phyloP scores from a whole-genome alignment of 495 filamentous ascomycete species.

The Neurospora tetraspora region DNA sequence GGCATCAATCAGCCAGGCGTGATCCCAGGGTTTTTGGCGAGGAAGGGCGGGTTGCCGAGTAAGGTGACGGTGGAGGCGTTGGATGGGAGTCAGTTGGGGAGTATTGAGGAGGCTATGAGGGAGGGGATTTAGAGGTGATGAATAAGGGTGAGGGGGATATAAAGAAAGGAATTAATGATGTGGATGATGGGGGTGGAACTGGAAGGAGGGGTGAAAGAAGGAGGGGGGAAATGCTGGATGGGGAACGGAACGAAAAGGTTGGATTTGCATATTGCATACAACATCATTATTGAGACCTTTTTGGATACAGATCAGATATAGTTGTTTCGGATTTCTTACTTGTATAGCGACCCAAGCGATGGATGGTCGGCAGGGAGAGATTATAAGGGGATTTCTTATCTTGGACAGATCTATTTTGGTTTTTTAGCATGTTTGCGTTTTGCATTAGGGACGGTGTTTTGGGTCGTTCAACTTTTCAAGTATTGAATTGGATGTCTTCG shows the following conservation, averaged over 20 bases:
- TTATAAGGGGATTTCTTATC: background rate
- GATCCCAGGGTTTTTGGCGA: constrained; percentile 41
- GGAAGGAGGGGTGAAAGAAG: background rate
- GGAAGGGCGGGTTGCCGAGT: constrained; percentile 28
- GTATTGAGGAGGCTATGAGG: constrained; percentile 28
- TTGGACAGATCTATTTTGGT: background rate
- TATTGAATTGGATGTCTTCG: background rate
- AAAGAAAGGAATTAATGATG: constrained; percentile 1
- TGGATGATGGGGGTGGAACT: background rate
- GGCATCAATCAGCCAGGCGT: constrained; percentile 46
- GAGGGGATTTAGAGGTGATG: constrained; percentile 21
- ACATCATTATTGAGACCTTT: background rate
- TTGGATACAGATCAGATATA: background rate
- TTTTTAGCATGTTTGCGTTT: background rate
- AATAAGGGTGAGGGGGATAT: background rate
- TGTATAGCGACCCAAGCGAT: background rate
- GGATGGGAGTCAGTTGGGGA: constrained; percentile 8
- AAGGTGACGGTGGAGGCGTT: constrained; percentile 32
- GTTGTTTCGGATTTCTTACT: background rate
- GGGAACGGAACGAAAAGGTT: background rate
- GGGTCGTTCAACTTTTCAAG: background rate
- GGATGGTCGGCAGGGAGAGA: background rate
- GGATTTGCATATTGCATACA: background rate
- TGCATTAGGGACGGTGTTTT: background rate
- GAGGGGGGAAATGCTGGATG: background rate